phyloP scores from a whole-genome alignment of 257 asterid genomes.

The Petunia secreta region DNA sequence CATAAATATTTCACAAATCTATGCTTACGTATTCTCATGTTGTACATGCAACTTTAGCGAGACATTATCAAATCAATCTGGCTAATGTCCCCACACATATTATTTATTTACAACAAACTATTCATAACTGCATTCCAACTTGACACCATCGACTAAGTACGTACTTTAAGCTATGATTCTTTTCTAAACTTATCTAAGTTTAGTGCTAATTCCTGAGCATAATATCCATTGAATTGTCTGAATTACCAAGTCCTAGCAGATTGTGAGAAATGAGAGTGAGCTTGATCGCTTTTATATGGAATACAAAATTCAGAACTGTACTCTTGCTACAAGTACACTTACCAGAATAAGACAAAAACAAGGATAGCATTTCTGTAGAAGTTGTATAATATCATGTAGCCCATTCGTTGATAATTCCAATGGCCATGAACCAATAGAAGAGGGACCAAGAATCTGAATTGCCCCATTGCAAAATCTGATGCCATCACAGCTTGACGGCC shows the following conservation, averaged over 20 bases:
- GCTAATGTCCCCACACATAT: constrained; percentile 2
- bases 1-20: constrained; percentile 4
- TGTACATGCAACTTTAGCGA: background rate
- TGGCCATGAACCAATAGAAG: constrained; percentile 91
- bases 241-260: background rate
- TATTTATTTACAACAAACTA: background rate
- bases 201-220: background rate
- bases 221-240: background rate
- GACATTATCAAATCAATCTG: background rate
- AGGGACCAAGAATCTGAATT: constrained; percentile 93
- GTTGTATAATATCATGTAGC: constrained; percentile 94
- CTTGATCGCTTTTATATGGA: background rate
- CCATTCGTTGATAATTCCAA: constrained; percentile 97
- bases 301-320: background rate
- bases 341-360: constrained; percentile 92
- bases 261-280: background rate
- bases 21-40: background rate
- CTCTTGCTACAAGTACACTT: constrained; percentile 43
- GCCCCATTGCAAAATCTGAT: constrained; percentile 98
- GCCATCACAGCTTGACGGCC: constrained; percentile 99
- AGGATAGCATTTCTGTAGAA: constrained; percentile 87
- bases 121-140: background rate
- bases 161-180: background rate
- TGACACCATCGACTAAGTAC: background rate
- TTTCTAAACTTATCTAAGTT: background rate